Evolutionary conservation across 495 filamentous ascomycete genomes (phyloP), one percentile per base, ranked within the genome.

Genomic region (Recurvomyces mirabilis): DNA sequence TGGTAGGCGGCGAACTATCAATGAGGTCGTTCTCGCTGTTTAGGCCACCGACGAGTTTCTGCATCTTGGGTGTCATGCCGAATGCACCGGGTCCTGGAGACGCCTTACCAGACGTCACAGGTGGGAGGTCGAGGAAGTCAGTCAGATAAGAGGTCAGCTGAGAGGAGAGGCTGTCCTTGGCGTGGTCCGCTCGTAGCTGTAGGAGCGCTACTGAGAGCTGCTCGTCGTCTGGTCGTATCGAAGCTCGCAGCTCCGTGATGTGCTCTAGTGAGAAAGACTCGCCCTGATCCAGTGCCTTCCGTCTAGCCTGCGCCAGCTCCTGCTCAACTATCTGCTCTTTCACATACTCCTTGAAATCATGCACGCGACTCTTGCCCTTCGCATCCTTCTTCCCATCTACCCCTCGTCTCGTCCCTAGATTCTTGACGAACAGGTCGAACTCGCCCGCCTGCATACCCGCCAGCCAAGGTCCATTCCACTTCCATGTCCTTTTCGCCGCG

Each of bases 391-490:
- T 15, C 15, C 42, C 42, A 13, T 33, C 35, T 7, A 26, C 4
- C n/a, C 71, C 54, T 6, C 55, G 62, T 42, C 79, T 64, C 18
- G 67, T 51, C 3, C 82, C 73, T 15, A 87, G 58, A 10, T 65
- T 58, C 44, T 74, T 75, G 42, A 89, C 49, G 53, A 77, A 84
- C 10, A 63, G 48, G 9, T 69, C 62, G 57, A 98, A 94, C 22
- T 85, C 77, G 7, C 76, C 75, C 25, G 80, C 71, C 4, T 71
- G 74, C 71, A 85, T 77, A 13, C 80, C 81, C 11, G 78, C 77
- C 22, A 95, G 69, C 78, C 81, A 94, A 7, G 91, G 91, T 0
- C 91, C 88, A 26, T 64, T 63, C 50, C 75, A 85, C 51, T 80
- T 85, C 84, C 84, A 91, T 47, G 78, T 31, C 23, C 34, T 22